Evolutionary conservation across 345 rosid species (phyloP).

Genomic region (Citrus medica): DNA sequence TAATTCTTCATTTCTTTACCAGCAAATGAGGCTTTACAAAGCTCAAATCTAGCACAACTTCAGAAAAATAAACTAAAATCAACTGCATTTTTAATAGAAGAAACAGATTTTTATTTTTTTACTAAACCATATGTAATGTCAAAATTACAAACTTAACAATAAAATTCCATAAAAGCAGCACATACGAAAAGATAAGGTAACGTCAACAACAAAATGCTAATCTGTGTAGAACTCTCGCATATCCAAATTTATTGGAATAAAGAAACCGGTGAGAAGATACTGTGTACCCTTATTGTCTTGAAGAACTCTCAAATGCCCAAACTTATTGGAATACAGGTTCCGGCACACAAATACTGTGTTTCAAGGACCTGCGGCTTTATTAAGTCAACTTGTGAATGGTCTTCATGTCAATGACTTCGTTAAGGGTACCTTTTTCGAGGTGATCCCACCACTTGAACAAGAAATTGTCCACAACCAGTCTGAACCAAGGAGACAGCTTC

Average conservation of each 20-base stretch:
- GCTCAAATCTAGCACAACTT: background rate
- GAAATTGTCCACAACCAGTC: slow-evolving; percentile 90
- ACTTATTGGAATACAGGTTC: slow-evolving; percentile 8
- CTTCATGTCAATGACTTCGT: slow-evolving; percentile 69
- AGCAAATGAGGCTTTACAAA: background rate
- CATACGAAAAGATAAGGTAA: background rate
- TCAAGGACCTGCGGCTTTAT: background rate
- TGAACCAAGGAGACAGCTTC: slow-evolving; percentile 94
- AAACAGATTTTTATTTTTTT: background rate
- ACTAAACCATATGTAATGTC: background rate
- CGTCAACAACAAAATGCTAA: background rate
- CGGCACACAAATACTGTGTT: background rate
- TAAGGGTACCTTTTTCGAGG: slow-evolving; percentile 68
- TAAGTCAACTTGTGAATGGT: slow-evolving; percentile 66
- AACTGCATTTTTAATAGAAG: no score
- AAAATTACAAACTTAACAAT: background rate
- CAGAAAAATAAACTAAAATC: no score
- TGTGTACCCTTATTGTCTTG: background rate
- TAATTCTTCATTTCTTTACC: background rate
- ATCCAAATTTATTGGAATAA: slow-evolving; percentile 11
- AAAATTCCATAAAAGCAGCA: background rate
- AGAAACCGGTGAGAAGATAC: background rate
- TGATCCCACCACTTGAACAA: slow-evolving; percentile 96
- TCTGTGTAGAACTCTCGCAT: background rate
- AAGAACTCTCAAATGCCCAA: background rate